These are phyloP conservation scores for Paecilomyces formosus DNA, from an alignment of 2,329 filamentous ascomycete species.

Conservation along the genomic window DNA sequence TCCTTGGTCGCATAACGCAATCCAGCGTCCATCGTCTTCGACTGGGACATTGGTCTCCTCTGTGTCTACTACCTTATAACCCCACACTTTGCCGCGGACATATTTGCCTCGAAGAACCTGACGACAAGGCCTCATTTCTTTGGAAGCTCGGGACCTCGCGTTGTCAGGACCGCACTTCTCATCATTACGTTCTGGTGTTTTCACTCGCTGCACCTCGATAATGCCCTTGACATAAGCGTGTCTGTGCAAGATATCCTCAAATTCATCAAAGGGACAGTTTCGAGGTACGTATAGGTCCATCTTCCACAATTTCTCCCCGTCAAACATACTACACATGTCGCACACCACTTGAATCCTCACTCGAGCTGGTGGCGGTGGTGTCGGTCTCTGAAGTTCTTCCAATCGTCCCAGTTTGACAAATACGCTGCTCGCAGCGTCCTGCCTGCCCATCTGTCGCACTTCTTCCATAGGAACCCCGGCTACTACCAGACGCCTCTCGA, in stretches of 20 bases:
- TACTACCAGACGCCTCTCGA: constrained; percentile 4
- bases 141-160: neutral
- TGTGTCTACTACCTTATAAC: constrained; percentile 4
- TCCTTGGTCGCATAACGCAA: constrained; percentile 2
- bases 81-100: constrained; percentile 1
- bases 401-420: constrained; percentile 6
- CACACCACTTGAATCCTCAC: constrained; percentile 4
- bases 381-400: constrained; percentile 1
- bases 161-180: neutral
- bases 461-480: constrained; percentile 6
- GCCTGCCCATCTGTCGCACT: constrained; percentile 2
- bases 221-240: constrained; percentile 1
- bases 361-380: neutral
- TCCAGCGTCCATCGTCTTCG: constrained; percentile 2
- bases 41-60: neutral
- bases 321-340: neutral
- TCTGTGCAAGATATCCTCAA: constrained; percentile 2
- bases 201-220: constrained; percentile 1
- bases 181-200: neutral
- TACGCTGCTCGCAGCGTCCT: constrained; percentile 3
- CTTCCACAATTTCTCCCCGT: neutral
- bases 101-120: neutral
- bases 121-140: neutral
- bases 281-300: constrained; percentile 4
- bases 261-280: constrained; percentile 3